Conservation (phyloP, 805 yeast species). For the Kazachstania martiniae region DNA sequence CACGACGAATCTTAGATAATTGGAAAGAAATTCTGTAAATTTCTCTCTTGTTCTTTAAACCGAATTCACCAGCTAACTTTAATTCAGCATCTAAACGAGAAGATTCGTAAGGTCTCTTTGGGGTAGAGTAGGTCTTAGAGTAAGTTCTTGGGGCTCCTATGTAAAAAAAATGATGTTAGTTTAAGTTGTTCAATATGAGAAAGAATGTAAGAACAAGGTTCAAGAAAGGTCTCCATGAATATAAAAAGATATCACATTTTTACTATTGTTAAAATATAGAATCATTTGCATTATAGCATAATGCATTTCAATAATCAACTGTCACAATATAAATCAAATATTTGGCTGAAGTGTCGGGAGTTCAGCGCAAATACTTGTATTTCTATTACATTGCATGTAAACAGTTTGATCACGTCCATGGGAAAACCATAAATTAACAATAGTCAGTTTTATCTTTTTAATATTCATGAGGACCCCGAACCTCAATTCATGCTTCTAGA, state of each 20-base stretch:
- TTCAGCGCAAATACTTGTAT: constrained; percentile 58
- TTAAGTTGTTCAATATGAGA: not conserved
- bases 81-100: constrained; percentile 99
- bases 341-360: constrained; percentile 75
- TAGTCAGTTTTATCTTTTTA: constrained; percentile 3
- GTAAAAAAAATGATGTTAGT: constrained; percentile 9
- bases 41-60: constrained; percentile 99
- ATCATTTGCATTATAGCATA: too few relatives aligned
- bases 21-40: constrained; percentile 99
- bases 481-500: not conserved
- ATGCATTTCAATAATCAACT: too few relatives aligned
- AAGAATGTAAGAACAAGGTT: constrained; percentile 2
- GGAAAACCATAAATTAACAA: too few relatives aligned
- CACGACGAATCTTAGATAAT: constrained; percentile 99
- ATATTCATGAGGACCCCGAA: constrained; percentile 47
- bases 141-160: constrained; percentile 97
- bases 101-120: constrained; percentile 98
- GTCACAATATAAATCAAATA: too few relatives aligned
- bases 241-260: not conserved
- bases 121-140: constrained; percentile 99
- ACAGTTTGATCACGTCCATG: too few relatives aligned
- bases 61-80: constrained; percentile 99
- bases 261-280: too few relatives aligned
- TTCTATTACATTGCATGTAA: not conserved
- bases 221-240: constrained; percentile 12